Percentiles rank a stretch among this genome's conserved stretches.
phyloP scores from a whole-genome alignment of 2,329 filamentous ascomycete species.

The Epichloe baconii region DNA sequence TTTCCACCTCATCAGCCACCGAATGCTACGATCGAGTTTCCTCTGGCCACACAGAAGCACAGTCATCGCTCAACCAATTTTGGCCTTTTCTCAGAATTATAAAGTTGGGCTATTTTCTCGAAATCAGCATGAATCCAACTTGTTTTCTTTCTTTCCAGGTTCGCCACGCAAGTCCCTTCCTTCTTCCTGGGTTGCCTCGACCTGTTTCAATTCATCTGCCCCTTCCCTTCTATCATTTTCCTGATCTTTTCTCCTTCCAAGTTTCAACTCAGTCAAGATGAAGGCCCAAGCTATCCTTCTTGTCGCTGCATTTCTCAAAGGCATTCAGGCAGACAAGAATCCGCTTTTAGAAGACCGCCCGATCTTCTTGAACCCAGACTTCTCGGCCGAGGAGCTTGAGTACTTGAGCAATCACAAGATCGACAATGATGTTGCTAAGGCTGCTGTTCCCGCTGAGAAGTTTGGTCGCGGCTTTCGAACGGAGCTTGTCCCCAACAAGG shows the following conservation, averaged over 20 bases:
- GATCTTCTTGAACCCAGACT: background rate
- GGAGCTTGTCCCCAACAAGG: fast-evolving
- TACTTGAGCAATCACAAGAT: too few relatives aligned
- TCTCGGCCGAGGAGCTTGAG: background rate
- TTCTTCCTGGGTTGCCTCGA: background rate
- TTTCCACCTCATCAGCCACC: background rate
- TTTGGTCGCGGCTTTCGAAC: fast-evolving
- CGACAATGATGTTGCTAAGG: too few relatives aligned
- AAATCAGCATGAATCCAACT: background rate
- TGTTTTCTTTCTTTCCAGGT: background rate
- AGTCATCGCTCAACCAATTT: too few relatives aligned
- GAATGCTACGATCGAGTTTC: background rate
- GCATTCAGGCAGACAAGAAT: background rate
- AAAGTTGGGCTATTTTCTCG: background rate
- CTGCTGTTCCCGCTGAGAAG: too few relatives aligned
- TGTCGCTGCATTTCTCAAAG: background rate
- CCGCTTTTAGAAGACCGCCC: too few relatives aligned
- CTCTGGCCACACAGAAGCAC: too few relatives aligned
- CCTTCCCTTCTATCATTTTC: background rate
- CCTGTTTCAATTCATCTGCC: background rate
- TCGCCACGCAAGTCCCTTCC: background rate
- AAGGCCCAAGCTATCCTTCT: background rate
- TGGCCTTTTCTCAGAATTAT: background rate
- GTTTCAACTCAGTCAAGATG: background rate
- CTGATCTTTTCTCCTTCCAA: background rate